Conservation (phyloP, 169 alveolate genomes). For the Plasmodium sp. region DNA sequence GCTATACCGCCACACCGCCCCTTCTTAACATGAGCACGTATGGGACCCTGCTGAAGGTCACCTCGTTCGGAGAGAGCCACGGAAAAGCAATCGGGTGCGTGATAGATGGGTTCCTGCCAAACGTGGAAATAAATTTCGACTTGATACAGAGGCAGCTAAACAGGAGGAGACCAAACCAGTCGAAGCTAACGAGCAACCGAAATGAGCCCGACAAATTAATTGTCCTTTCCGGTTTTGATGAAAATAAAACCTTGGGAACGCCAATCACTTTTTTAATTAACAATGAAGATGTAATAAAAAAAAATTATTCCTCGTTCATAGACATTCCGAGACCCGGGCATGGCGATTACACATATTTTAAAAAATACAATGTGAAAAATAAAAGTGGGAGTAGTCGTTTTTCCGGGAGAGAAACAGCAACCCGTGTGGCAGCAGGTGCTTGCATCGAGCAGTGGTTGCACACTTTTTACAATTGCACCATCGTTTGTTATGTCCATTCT, state of each 20-base stretch:
- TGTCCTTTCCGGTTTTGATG: slow-evolving; percentile 42
- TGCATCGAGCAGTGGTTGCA: slow-evolving; percentile 44
- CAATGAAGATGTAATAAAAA: slow-evolving; percentile 26
- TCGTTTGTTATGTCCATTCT: slow-evolving; percentile 45
- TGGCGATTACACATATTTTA: slow-evolving; percentile 66
- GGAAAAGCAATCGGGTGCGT: slow-evolving; percentile 42
- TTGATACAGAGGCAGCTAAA: slow-evolving; percentile 30
- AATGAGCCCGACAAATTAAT: slow-evolving; percentile 30
- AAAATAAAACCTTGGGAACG: slow-evolving; percentile 36
- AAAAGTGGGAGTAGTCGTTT: slow-evolving; percentile 65
- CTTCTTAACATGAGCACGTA: slow-evolving; percentile 10
- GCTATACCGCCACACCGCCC: background rate
- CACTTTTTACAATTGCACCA: slow-evolving; percentile 7
- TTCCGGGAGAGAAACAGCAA: slow-evolving; percentile 42
- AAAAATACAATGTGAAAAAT: slow-evolving; percentile 47
- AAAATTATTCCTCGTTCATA: slow-evolving; percentile 34
- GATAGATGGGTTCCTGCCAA: slow-evolving; percentile 28
- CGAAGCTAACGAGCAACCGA: slow-evolving; percentile 33
- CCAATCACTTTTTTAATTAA: slow-evolving; percentile 44
- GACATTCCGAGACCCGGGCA: slow-evolving; percentile 48
- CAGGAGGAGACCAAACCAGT: slow-evolving; percentile 65
- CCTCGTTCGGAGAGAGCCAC: slow-evolving; percentile 43
- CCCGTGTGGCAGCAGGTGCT: slow-evolving; percentile 56
- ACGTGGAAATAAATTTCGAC: slow-evolving; percentile 23
- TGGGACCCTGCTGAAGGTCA: slow-evolving; percentile 36